A percentile compares a stretch with the other conserved stretches of the same genome.
Conservation (phyloP, 257 asterid species). For the Nemophila menziesii region DNA sequence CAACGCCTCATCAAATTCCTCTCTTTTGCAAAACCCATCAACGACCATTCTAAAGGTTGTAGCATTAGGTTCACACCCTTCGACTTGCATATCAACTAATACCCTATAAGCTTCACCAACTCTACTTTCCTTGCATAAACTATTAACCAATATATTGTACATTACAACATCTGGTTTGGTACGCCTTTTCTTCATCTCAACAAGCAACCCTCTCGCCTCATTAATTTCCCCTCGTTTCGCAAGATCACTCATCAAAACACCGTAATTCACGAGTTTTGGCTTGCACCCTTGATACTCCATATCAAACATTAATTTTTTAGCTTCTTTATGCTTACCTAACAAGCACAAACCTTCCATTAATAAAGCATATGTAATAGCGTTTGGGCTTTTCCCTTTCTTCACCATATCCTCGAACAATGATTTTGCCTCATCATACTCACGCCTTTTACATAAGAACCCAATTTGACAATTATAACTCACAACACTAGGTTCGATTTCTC, state of each 20-base stretch:
- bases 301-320: conserved; percentile 77
- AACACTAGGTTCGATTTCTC: conserved; percentile 54
- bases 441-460: conserved; percentile 63
- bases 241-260: conserved; percentile 66
- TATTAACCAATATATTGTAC: conserved; percentile 45
- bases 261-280: conserved; percentile 47
- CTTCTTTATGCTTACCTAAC: conserved; percentile 44
- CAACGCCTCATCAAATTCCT: conserved; percentile 46
- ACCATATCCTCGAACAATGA: conserved; percentile 57
- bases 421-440: conserved; percentile 42
- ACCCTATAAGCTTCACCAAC: conserved; percentile 56
- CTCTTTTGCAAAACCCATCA: conserved; percentile 53
- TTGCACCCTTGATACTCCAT: conserved; percentile 92
- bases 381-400: conserved; percentile 42
- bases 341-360: conserved; percentile 70
- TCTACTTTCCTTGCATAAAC: conserved; percentile 36
- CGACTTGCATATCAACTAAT: conserved; percentile 62
- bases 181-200: conserved; percentile 69
- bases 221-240: conserved; percentile 44
- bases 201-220: conserved; percentile 55
- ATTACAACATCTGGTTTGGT: conserved; percentile 66
- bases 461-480: conserved; percentile 68
- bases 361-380: conserved; percentile 59
- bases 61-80: conserved; percentile 61
- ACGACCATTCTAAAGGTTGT: conserved; percentile 70